Evolutionary conservation across 805 yeast species (phyloP).

Genomic region (Zygosaccharomyces siamensis): DNA sequence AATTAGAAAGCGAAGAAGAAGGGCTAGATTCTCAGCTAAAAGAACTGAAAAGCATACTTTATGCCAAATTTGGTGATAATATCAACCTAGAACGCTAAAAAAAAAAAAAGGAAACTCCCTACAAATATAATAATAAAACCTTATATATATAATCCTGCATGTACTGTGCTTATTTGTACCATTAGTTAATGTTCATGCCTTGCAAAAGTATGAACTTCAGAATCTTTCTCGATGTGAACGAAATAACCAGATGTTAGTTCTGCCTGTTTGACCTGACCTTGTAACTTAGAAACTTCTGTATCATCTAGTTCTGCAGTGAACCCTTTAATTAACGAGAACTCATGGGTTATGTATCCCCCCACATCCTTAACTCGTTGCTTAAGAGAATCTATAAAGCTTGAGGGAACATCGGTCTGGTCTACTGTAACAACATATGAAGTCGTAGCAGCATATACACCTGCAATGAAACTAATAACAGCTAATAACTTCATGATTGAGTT

Average conservation of each 20-base stretch:
- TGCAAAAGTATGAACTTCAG: constrained; percentile 26
- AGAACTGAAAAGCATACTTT: constrained; percentile 65
- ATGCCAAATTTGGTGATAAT: constrained; percentile 83
- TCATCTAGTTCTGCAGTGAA: constrained; percentile 42
- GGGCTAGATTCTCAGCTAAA: constrained; percentile 50
- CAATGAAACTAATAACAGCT: not conserved
- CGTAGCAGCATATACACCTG: constrained; percentile 7
- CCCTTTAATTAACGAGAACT: constrained; percentile 46
- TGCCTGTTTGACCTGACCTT: constrained; percentile 15
- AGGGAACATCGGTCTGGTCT: constrained; percentile 11
- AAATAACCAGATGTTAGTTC: constrained; percentile 20
- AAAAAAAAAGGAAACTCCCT: not conserved
- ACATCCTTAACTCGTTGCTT: constrained; percentile 34
- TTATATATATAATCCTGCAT: not conserved
- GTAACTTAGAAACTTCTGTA: constrained; percentile 21
- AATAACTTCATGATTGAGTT: not conserved
- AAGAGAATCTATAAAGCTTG: constrained; percentile 25
- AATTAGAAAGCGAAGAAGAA: constrained; percentile 44
- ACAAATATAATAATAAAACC: not conserved
- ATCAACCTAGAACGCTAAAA: constrained; percentile 70
- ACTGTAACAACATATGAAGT: constrained; percentile 22
- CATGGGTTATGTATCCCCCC: constrained; percentile 46
- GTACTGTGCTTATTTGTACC: not conserved
- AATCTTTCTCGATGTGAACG: constrained; percentile 27
- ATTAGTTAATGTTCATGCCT: constrained; percentile 4